These are phyloP conservation scores for Pichia heedii DNA, from an alignment of 805 yeast species.

Conservation along the genomic window DNA sequence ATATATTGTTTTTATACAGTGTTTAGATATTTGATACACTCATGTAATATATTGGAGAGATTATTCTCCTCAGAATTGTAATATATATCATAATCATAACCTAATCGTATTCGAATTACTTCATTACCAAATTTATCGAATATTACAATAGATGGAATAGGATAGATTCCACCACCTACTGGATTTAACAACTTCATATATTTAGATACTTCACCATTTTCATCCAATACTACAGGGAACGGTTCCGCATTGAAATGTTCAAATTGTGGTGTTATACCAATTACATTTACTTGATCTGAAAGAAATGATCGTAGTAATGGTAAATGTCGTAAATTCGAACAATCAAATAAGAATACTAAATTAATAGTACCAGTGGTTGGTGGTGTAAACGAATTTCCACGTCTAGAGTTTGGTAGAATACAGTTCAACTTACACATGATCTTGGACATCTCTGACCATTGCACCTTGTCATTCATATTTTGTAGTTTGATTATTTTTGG, in stretches of 20 bases:
- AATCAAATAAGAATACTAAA: constrained; percentile 4
- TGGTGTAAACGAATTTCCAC: background rate
- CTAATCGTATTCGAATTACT: constrained; percentile 16
- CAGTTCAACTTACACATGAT: background rate
- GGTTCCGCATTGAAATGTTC: constrained; percentile 7
- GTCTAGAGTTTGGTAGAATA: background rate
- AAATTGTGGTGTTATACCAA: constrained; percentile 19
- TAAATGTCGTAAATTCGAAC: background rate
- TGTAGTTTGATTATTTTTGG: constrained; percentile 6
- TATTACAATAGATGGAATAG: constrained; percentile 23
- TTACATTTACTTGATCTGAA: constrained; percentile 4
- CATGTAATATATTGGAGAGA: constrained; percentile 12
- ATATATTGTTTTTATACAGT: background rate
- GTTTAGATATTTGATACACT: constrained; percentile 4
- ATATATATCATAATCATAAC: constrained; percentile 19
- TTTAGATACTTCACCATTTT: constrained; percentile 20
- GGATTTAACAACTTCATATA: constrained; percentile 23
- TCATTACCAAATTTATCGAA: constrained; percentile 20
- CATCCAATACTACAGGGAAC: constrained; percentile 24
- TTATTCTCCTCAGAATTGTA: constrained; percentile 12
- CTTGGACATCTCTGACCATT: background rate
- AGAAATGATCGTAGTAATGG: constrained; percentile 1
- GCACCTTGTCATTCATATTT: constrained; percentile 1
- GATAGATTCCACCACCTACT: constrained; percentile 29
- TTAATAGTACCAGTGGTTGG: background rate